Conservation (phyloP, 2,329 filamentous ascomycete species). For the Colletotrichum lentis region DNA sequence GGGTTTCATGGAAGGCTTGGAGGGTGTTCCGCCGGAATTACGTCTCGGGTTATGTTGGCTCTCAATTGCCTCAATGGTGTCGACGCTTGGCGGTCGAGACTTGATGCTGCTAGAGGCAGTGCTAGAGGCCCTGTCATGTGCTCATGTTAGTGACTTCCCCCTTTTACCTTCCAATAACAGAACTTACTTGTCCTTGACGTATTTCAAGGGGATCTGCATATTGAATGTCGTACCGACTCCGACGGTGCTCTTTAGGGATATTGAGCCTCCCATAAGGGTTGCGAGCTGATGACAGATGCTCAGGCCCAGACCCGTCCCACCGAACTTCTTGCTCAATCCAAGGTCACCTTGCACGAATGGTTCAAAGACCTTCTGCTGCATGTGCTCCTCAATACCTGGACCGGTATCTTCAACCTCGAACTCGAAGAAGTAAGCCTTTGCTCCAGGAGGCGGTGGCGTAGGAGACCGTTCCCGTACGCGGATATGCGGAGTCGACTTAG, state of each 20-base stretch:
- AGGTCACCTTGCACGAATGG: slow-evolving; percentile 95
- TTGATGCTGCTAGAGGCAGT: slow-evolving; percentile 63
- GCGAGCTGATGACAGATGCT: slow-evolving; percentile 91
- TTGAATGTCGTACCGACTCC: slow-evolving; percentile 82
- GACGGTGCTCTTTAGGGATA: slow-evolving; percentile 74
- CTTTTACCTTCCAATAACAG: too few relatives aligned
- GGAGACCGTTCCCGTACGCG: slow-evolving; percentile 63
- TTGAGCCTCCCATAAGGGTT: slow-evolving; percentile 80
- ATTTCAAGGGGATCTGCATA: slow-evolving; percentile 82
- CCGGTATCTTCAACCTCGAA: slow-evolving; percentile 91
- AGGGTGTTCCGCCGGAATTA: slow-evolving; percentile 28
- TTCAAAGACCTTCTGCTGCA: slow-evolving; percentile 88
- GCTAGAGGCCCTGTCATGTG: slow-evolving; percentile 55
- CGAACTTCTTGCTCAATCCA: slow-evolving; percentile 87
- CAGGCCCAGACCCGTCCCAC: slow-evolving; percentile 85
- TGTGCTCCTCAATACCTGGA: slow-evolving; percentile 79
- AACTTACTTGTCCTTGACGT: slow-evolving; percentile 72
- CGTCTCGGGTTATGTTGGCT: slow-evolving; percentile 25
- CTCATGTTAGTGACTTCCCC: slow-evolving; percentile 20
- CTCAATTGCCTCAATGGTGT: slow-evolving; percentile 49
- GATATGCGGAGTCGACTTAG: slow-evolving; percentile 59
- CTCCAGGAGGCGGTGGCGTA: slow-evolving; percentile 67
- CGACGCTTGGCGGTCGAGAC: slow-evolving; percentile 59
- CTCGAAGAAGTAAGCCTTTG: slow-evolving; percentile 77
- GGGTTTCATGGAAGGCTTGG: slow-evolving; percentile 30